Percentiles rank a stretch among this genome's conserved stretches.
Conservation (phyloP, 768 basidiomycete genomes). For the Pisolithus tinctorius region DNA sequence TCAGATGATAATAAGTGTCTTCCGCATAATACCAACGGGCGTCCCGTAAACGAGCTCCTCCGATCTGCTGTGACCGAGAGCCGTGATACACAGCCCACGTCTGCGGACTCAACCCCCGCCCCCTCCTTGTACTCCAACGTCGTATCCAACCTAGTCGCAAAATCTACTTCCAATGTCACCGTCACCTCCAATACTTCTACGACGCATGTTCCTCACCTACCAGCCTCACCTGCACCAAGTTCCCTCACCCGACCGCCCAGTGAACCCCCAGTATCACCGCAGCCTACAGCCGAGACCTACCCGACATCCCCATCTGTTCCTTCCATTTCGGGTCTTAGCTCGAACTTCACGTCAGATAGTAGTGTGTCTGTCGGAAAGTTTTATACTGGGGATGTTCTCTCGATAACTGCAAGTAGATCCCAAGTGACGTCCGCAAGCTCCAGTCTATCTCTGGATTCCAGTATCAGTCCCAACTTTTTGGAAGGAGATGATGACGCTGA, state of each 20-base stretch:
- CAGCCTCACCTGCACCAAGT: slow-evolving; percentile 4
- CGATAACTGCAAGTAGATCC: slow-evolving; percentile 13
- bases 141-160: slow-evolving; percentile 16
- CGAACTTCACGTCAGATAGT: slow-evolving; percentile 19
- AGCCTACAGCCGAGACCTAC: slow-evolving; percentile 9
- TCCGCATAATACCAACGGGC: slow-evolving; percentile 1
- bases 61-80: slow-evolving; percentile 4
- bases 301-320: slow-evolving; percentile 9
- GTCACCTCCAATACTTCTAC: slow-evolving; percentile 3
- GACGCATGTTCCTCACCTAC: slow-evolving; percentile 4
- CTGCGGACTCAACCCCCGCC: slow-evolving; percentile 7
- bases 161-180: slow-evolving; percentile 6
- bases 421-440: slow-evolving; percentile 19
- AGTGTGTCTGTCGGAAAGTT: slow-evolving; percentile 9
- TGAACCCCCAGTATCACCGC: slow-evolving; percentile 10
- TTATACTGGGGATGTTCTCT: slow-evolving; percentile 9
- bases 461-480: slow-evolving; percentile 8
- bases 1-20: slow-evolving; percentile 11
- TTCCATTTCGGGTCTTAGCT: slow-evolving; percentile 14
- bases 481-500: slow-evolving; percentile 17
- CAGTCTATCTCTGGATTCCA: slow-evolving; percentile 12
- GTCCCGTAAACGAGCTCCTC: background rate
- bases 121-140: slow-evolving; percentile 21
- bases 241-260: slow-evolving; percentile 5
- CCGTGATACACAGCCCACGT: background rate